Base-by-base conservation (phyloP, 225 moss, liverwort and hornwort species). In the Neckera pumila region DNA sequence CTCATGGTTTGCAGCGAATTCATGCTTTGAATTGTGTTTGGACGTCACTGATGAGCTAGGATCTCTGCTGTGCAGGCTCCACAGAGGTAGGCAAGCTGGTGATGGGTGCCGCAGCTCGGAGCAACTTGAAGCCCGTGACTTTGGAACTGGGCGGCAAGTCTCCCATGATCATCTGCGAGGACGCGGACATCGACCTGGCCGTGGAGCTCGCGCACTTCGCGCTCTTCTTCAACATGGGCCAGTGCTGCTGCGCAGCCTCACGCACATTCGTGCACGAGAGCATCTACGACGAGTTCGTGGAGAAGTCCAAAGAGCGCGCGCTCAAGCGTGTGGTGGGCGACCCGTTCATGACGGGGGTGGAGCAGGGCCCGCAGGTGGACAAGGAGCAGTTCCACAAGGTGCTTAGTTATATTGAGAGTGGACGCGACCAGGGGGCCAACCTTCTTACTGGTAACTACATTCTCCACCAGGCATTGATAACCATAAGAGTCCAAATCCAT, bases 191-290 rank as follows among this genome's bases (percentile, higher is more conserved):
- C 28, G 96, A 98, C 86, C 80, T 85, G 6, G 97, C 98, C 6
- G 98, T 94, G 7, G 98, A 96, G 67, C 83, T 96, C 8, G 93
- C 97, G 62, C 98, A 98, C 71, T 97, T 96, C 42, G 98, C 98
- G 26, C 91, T 98, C 34, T 98, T 97, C 80, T 98, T 98, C 94
- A 98, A 98, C 89, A 95, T 95, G 90, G 98, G 98, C 19, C 98
- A 98, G 90, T 96, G 97, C 67, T 98, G 98, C 71, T 91, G 90
- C 90, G 96, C 98, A 6, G 98, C 96, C 7, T 98, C 98, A 2
- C 92, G 98, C 38, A 98, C 98, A 1, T 98, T 97, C 58, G 98
- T 98, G 82, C 97, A 98, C 79, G 98, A 98, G 92, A 96, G 92
- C 38, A 91, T 96, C 82, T 98, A 98, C 64, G 98, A 97, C 71